Evolutionary conservation across 2,329 filamentous ascomycete genomes (phyloP), one percentile per base, ranked within the genome.

Genomic region (Pezicula radicicola): DNA sequence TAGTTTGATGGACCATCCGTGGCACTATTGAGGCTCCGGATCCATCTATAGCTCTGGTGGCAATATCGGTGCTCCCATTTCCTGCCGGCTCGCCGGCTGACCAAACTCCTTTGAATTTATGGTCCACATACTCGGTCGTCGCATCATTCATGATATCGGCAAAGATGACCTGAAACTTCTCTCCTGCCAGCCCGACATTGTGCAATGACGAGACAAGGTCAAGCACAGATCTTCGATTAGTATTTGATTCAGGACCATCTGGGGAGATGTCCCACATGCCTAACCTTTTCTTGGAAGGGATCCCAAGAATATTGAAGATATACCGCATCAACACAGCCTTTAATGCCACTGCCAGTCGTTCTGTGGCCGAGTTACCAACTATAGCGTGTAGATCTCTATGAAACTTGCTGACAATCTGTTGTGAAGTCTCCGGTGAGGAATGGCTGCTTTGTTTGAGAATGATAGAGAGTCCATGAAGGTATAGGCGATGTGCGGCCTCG

Each of bases 121-220:
- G 74, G 37, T 72, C 72, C 39, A 91, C 79, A 59, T 85, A 87
- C 12, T 78, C 72, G 41, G 77, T 76, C 75, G 91, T 83, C 53
- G 85, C 75, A 35, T 72, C 71, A 63, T 90, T 79, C 76, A 91
- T 85, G 25, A 87, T 77, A 66, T 87, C 83, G 15, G 87, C 88
- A 61, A 91, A 86, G 35, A 88, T 74, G 28, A 87, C 78, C 62
- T 91, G 85, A 48, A 88, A 88, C 46, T 73, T 76, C 61, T 88
- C 84, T 25, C 85, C 86, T 1, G 84, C 84, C 16, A 91, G 71
- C 0, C 88, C 88, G 19, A 90, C 81, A 44, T 79, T 75, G 58
- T 79, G 73, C 15, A 91, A 70, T 8, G 81, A 78, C 46, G 79
- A 75, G 2, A 88, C 71, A 16, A 89, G 68, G 39, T 74, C 65